Evolutionary conservation across 768 basidiomycete genomes (phyloP), one percentile per base, ranked within the genome.

Genomic region (Suillus subluteus): DNA sequence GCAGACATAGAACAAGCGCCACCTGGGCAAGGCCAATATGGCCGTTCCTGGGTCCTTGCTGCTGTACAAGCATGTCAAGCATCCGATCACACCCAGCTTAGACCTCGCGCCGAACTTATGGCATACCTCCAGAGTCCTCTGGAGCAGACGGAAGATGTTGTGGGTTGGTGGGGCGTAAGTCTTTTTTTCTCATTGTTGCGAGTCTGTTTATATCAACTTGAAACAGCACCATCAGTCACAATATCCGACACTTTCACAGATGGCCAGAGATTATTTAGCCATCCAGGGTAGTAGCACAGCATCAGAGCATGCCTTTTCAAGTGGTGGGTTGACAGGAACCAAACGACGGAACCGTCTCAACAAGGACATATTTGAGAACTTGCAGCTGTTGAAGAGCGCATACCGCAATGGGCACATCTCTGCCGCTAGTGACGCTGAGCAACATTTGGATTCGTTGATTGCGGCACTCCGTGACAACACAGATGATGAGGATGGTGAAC

Each of bases 301-400:
- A 1, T 74, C 75, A 6, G 76, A 79, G 56, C 38, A 64, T 1
- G 70, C 69, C 4, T 79, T 79, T 59, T 78, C 72, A 7, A 72
- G 71, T 67, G 72, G 69, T 26, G 73, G 73, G 0, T 50, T 75
- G 18, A 79, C 72, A 9, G 73, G 67, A 35, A 73, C 72, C 16
- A 54, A 64, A 0, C 58, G 48, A 40, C 64, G 68, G 13, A 74
- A 73, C 58, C 52, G 65, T 58, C 70, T 79, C 9, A 37, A 54
- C 7, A 68, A 73, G 15, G 50, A 67, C n/a, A 68, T 69, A 8
- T 79, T 78, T 64, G 67, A 73, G 61, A 62, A 67, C 69, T 4
- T 67, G 44, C 44, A 21, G 44, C 18, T 46, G 21, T n/a, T 79
- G 26, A 79, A 79, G 65, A 66, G 64, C 69, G 72, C 61, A 1